These are phyloP conservation scores for Tripterygium wilfordii DNA, from an alignment of 177 flowering plant genomes.

Conservation along the genomic window DNA sequence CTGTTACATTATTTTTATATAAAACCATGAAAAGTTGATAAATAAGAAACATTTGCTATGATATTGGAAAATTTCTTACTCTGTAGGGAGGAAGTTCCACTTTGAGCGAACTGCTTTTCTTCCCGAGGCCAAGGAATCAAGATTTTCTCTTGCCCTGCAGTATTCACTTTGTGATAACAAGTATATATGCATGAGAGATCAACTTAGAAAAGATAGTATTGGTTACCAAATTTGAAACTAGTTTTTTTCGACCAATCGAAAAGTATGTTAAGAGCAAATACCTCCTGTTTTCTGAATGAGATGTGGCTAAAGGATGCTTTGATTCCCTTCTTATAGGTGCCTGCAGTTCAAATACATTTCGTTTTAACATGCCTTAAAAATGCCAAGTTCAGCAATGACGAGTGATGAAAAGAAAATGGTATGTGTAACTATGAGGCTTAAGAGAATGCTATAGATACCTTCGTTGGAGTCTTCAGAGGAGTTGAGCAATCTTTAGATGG, in stretches of 20 bases:
- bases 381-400: background rate
- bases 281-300: conserved; percentile 32
- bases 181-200: background rate
- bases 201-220: background rate
- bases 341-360: conserved; percentile 18
- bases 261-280: background rate
- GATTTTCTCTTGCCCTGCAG: conserved; percentile 20
- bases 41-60: background rate
- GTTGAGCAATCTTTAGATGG: conserved; percentile 27
- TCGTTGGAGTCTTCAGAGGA: conserved; percentile 34
- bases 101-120: conserved; percentile 21
- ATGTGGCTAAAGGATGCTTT: conserved; percentile 25
- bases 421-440: background rate
- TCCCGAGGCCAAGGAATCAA: conserved; percentile 16
- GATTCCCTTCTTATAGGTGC: conserved; percentile 7
- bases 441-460: conserved; percentile 11
- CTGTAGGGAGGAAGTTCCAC: conserved; percentile 26
- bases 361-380: background rate
- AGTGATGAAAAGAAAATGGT: background rate
- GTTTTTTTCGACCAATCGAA: background rate
- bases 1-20: no score
- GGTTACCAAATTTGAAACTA: background rate
- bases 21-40: background rate
- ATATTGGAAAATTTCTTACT: conserved; percentile 16
- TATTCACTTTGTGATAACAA: no score